Percentiles rank a stretch among this genome's conserved stretches.
phyloP scores from a whole-genome alignment of 1,284 basidiomycete genomes.

The Neonothopanus nambi region DNA sequence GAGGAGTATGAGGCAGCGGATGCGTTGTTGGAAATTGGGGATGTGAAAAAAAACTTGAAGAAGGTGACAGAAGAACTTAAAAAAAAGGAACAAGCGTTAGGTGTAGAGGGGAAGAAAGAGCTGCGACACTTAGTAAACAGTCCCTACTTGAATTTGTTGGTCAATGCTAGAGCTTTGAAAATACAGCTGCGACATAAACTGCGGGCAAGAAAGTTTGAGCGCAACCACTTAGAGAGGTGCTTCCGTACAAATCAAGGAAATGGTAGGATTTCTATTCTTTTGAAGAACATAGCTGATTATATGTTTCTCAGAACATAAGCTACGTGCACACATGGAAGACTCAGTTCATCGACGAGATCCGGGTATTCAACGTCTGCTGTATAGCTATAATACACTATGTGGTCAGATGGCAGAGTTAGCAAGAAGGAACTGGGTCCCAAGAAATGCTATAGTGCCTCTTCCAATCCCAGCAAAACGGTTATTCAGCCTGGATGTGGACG shows the following conservation, averaged over 20 bases:
- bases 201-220: conserved; percentile 8
- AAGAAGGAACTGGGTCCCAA: conserved; percentile 10
- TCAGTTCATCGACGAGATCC: conserved; percentile 15
- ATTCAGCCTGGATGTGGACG: conserved; percentile 22
- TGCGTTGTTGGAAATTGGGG: no score
- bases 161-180: conserved; percentile 11
- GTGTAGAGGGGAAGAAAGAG: neutral
- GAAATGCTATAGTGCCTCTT: conserved; percentile 13
- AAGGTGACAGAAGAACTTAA: no score
- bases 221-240: conserved; percentile 3
- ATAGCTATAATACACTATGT: conserved; percentile 20
- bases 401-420: conserved; percentile 11
- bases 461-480: conserved; percentile 14
- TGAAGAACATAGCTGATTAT: no score
- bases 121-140: neutral
- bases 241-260: conserved; percentile 1
- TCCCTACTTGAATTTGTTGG: neutral
- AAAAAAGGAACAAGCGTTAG: neutral
- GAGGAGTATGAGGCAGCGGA: no score
- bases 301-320: conserved; percentile 4
- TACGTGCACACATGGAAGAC: conserved; percentile 1
- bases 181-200: neutral
- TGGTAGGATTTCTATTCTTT: neutral
- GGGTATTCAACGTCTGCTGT: conserved; percentile 10
- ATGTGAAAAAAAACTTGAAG: no score